Evolutionary conservation across 805 yeast genomes (phyloP).

Genomic region (Lachancea lanzarotensis): DNA sequence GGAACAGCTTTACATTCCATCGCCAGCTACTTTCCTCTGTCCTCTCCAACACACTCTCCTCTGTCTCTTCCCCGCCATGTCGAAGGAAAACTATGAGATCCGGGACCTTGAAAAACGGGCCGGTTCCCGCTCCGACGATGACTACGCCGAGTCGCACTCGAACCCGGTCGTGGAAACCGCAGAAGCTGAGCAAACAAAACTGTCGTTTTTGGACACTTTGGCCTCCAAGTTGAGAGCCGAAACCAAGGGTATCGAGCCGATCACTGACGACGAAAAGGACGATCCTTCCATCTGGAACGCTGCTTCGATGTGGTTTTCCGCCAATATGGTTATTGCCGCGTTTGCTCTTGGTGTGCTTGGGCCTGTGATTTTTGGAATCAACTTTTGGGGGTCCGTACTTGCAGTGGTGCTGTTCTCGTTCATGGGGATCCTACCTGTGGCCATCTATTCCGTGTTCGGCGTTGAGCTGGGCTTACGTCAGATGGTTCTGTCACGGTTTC

Average conservation of each 20-base stretch:
- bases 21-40: not conserved
- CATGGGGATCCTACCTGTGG: constrained; percentile 73
- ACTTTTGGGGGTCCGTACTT: constrained; percentile 66
- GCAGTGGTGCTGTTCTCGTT: constrained; percentile 65
- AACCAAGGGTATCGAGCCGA: constrained; percentile 71
- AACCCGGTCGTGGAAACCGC: constrained; percentile 11
- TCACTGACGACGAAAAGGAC: constrained; percentile 71
- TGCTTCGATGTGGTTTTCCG: constrained; percentile 87
- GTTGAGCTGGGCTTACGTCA: constrained; percentile 83
- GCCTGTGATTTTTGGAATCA: constrained; percentile 54
- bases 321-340: constrained; percentile 82
- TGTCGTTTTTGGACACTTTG: constrained; percentile 22
- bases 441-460: constrained; percentile 77
- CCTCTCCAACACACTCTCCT: not conserved
- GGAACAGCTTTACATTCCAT: no score
- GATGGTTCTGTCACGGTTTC: constrained; percentile 71
- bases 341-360: constrained; percentile 72
- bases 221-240: constrained; percentile 38
- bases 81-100: constrained; percentile 11
- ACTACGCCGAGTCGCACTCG: constrained; percentile 8
- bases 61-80: not conserved
- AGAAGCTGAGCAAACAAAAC: constrained; percentile 10
- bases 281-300: constrained; percentile 62
- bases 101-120: constrained; percentile 11
- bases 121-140: constrained; percentile 7